These are phyloP conservation scores for Cercospora sojina DNA, from an alignment of 2,329 filamentous ascomycete genomes.

Conservation along the genomic window DNA sequence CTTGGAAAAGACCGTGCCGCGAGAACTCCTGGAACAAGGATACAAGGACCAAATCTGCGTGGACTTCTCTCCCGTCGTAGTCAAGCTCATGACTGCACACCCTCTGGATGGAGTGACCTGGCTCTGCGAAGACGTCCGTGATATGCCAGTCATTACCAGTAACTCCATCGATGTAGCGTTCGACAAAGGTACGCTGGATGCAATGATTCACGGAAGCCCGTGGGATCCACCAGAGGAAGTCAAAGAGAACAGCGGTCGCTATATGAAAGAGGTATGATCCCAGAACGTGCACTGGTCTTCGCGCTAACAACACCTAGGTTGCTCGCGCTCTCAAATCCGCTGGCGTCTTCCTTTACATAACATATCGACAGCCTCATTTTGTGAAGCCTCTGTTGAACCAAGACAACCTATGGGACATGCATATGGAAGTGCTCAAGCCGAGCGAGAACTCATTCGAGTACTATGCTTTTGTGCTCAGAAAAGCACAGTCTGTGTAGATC, in stretches of 20 bases:
- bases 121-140: conserved; percentile 53
- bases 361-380: conserved; percentile 57
- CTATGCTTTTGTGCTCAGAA: conserved; percentile 47
- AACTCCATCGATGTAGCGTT: conserved; percentile 56
- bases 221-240: conserved; percentile 37
- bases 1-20: conserved; percentile 50
- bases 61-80: conserved; percentile 57
- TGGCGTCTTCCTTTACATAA: conserved; percentile 40
- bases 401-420: conserved; percentile 47
- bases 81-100: conserved; percentile 53
- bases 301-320: conserved; percentile 17
- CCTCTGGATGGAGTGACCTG: conserved; percentile 52
- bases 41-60: conserved; percentile 56
- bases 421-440: conserved; percentile 44
- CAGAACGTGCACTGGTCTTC: too few species aligned
- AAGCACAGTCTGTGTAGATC: conserved; percentile 20
- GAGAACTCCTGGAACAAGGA: conserved; percentile 46
- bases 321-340: conserved; percentile 33
- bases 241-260: conserved; percentile 28
- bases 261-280: conserved; percentile 26
- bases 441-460: conserved; percentile 51
- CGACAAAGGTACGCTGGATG: conserved; percentile 39
- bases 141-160: conserved; percentile 47
- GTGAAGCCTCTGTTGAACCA: conserved; percentile 50
- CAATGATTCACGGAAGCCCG: conserved; percentile 37